A percentile compares a stretch with the other conserved stretches of the same genome.
These are phyloP conservation scores for Gynandropsis gynandra DNA, from an alignment of 345 rosid genomes.

Conservation along the genomic window DNA sequence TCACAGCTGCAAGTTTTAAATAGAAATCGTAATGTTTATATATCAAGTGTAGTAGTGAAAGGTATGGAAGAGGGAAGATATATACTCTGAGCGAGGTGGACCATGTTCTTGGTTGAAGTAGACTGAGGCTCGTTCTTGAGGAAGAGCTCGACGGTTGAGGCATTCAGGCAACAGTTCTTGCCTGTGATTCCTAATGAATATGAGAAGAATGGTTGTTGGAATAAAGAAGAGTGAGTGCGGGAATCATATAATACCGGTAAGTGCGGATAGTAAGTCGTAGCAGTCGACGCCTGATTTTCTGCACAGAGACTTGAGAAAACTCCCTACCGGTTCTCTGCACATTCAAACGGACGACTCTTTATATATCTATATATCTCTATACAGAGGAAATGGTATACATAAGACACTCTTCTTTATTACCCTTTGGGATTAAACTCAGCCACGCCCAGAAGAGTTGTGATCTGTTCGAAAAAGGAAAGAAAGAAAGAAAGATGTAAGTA, in stretches of 20 bases:
- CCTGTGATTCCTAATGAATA: constrained; percentile 31
- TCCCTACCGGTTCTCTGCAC: constrained; percentile 45
- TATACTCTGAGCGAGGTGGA: constrained; percentile 86
- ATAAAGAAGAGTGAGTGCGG: neutral
- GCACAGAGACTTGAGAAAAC: constrained; percentile 47
- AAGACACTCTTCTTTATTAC: constrained; percentile 40
- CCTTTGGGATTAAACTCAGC: constrained; percentile 84
- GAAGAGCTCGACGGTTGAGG: constrained; percentile 51
- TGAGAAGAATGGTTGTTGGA: neutral
- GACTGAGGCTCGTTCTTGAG: constrained; percentile 67
- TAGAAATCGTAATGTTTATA: neutral
- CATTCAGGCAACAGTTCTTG: constrained; percentile 76
- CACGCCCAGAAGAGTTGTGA: constrained; percentile 40
- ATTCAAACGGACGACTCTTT: too few relatives aligned
- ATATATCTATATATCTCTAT: too few relatives aligned
- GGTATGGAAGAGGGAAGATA: neutral
- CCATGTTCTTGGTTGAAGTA: constrained; percentile 75
- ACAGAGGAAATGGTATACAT: neutral
- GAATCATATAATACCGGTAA: constrained; percentile 50
- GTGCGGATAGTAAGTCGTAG: constrained; percentile 51
- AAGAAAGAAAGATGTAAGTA: neutral
- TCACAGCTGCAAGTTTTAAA: constrained; percentile 40
- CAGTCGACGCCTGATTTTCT: constrained; percentile 57
- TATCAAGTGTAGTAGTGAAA: neutral
- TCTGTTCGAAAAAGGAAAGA: constrained; percentile 30